Percentiles rank a stretch among this genome's conserved stretches.
phyloP scores from a whole-genome alignment of 345 rosid species.

The Boechera divaricarpa region DNA sequence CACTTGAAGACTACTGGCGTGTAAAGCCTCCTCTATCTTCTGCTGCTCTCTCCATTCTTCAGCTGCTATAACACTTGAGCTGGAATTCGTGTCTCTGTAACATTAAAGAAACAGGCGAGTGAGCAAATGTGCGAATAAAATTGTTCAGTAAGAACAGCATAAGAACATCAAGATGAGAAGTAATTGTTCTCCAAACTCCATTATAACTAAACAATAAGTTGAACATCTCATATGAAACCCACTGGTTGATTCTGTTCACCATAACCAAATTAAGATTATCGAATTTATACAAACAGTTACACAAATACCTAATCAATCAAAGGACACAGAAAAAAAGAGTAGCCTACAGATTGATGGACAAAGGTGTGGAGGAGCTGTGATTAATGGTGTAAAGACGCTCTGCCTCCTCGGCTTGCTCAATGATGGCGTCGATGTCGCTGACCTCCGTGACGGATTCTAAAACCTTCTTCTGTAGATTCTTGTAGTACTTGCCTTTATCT shows the following conservation, averaged over 20 bases:
- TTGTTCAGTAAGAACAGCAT: not conserved
- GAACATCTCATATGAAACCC: too few species aligned
- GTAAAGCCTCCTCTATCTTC: constrained; percentile 76
- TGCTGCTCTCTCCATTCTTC: constrained; percentile 75
- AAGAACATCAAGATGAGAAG: not conserved
- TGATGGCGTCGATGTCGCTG: constrained; percentile 80
- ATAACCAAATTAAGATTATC: not conserved
- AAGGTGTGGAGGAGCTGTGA: constrained; percentile 50
- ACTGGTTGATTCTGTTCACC: not conserved
- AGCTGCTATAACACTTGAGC: constrained; percentile 55
- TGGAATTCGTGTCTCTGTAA: constrained; percentile 63
- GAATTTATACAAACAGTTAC: not conserved
- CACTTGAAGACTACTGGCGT: constrained; percentile 69
- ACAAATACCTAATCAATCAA: not conserved
- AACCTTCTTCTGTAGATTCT: constrained; percentile 72
- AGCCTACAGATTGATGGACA: constrained; percentile 65
- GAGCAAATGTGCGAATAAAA: not conserved
- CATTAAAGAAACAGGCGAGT: constrained; percentile 21
- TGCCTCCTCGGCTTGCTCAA: constrained; percentile 78
- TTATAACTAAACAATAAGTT: not conserved
- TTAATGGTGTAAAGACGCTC: constrained; percentile 56
- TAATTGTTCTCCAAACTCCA: not conserved
- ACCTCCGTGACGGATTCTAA: constrained; percentile 87
- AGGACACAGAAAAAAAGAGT: constrained; percentile 6
- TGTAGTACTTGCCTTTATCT: constrained; percentile 78